Base-by-base conservation (phyloP, 345 rosid species). In the Sonneratia caseolaris region DNA sequence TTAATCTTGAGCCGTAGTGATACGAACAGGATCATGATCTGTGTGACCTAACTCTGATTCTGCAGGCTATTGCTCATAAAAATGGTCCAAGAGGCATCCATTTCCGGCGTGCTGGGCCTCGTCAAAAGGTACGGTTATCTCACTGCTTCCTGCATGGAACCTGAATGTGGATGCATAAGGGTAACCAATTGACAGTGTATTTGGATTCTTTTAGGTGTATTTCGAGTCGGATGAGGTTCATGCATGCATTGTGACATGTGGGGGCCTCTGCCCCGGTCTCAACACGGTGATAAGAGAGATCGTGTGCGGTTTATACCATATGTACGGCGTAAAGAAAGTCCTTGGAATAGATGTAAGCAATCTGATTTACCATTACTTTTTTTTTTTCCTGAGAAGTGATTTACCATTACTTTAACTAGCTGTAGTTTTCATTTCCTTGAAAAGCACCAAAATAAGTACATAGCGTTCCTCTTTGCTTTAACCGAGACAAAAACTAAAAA, bases 51-150 rank as follows among this genome's bases (percentile, higher is more conserved):
- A 5, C 53, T 68, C 27, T 57, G 48, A 10, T 74, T 49, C 68
- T 42, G 40, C 69, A 94, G 98, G 68, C 91, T 81, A 90, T 88
- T 78, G 96, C 89, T 73, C 96, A 89, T 53, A 88, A 83, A 81
- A 82, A 82, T 69, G 73, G 82, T 79, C 94, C 95, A 21, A 88
- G 96, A 83, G 97, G 98, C 49, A 78, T 76, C 66, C 97, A 94
- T 77, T 94, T 94, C 71, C 80, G 98, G 62, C 95, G 96, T 62
- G 97, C 97, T 47, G 98, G 97, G 71, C 98, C 98, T 12, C 96
- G 96, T 8, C 97, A 90, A 74, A 90, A 80, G 89, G 97, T 90
- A 72, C 74, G 64, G 51, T 40, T 68, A 47, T 32, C 37, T 70
- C 9, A 15, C n/a, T 27, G 12, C 70, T 45, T 43, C 38, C 66